Base-by-base conservation (phyloP, 306 rosid genomes). In the Canavalia ensiformis region DNA sequence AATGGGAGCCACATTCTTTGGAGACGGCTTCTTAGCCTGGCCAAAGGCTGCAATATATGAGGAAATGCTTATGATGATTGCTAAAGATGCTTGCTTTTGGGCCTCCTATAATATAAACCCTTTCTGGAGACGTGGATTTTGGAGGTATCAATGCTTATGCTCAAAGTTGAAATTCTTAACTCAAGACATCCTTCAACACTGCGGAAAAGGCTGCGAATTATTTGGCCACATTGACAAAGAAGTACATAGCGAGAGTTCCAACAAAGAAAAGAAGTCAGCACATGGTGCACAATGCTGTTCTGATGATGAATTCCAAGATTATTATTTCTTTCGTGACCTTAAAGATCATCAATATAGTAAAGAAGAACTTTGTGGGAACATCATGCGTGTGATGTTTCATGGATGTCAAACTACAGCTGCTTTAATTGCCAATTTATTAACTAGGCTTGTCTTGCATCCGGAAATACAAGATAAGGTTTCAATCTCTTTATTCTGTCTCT, bases 71-170 rank as follows among this genome's bases (percentile, higher is more conserved):
- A 90, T 89, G 94, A 90, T 50, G 89, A 84, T 94, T 64, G 89
- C 95, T 45, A 94, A 90, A 78, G 97, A 91, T 77, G 94, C 95
- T 66, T 86, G 88, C 75, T 85, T 89, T 57, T 94, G 97, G 97
- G 92, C 94, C 28, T 91, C 98, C 34, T 91, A 87, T 73, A 81
- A 76, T 77, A 88, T 94, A 83, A 87, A 90, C 63, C 97, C 97
- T 39, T 77, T 90, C 71, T 92, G 98, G 98, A 89, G 75, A 84
- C 76, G 13, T 35, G 94, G 92, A 72, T 94, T 91, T 87, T 92
- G 98, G 98, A 88, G 82, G 79, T 90, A 94, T 49, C 97, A 73
- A 74, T 57, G 76, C 64, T 45, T 90, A 44, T 92, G 95, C 79
- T 76, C 85, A 56, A 86, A 90, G 81, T 82, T 94, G 90, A 89